phyloP scores from a whole-genome alignment of 164 flowering plant genomes.

The Santalum album region DNA sequence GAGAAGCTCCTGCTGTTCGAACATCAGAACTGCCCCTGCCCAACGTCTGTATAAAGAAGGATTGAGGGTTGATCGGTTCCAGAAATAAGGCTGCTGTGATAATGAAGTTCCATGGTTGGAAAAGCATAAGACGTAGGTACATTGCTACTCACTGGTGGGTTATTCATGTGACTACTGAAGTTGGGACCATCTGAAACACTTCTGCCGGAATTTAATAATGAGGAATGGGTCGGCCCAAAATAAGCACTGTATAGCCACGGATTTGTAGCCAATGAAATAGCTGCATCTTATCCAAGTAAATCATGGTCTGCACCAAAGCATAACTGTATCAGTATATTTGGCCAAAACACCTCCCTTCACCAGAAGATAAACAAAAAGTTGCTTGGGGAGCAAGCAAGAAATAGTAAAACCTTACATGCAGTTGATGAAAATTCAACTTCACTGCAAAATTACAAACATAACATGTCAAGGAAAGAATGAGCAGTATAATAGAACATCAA shows the following conservation, averaged over 20 bases:
- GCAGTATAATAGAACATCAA: too few species aligned
- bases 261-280: slow-evolving; percentile 65
- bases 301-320: slow-evolving; percentile 62
- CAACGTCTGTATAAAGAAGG: slow-evolving; percentile 33
- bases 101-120: slow-evolving; percentile 51
- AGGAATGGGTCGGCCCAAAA: slow-evolving; percentile 64
- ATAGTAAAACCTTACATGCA: slow-evolving; percentile 44
- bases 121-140: slow-evolving; percentile 46
- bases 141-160: slow-evolving; percentile 44
- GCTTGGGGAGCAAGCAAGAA: too few species aligned
- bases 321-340: background rate
- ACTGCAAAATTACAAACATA: slow-evolving; percentile 24
- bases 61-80: slow-evolving; percentile 37
- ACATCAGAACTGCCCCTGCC: slow-evolving; percentile 45
- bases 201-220: slow-evolving; percentile 50
- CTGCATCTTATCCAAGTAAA: slow-evolving; percentile 57
- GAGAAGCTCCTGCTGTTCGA: slow-evolving; percentile 40
- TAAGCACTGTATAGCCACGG: slow-evolving; percentile 74
- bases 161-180: slow-evolving; percentile 57
- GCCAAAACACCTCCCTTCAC: background rate
- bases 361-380: background rate
- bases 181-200: slow-evolving; percentile 55
- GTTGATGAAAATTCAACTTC: slow-evolving; percentile 63
- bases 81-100: slow-evolving; percentile 34
- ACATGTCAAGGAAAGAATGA: slow-evolving; percentile 3